A percentile compares a stretch with the other conserved stretches of the same genome.
Evolutionary conservation across 495 filamentous ascomycete species (phyloP).

Genomic region (Apodospora peruviana): DNA sequence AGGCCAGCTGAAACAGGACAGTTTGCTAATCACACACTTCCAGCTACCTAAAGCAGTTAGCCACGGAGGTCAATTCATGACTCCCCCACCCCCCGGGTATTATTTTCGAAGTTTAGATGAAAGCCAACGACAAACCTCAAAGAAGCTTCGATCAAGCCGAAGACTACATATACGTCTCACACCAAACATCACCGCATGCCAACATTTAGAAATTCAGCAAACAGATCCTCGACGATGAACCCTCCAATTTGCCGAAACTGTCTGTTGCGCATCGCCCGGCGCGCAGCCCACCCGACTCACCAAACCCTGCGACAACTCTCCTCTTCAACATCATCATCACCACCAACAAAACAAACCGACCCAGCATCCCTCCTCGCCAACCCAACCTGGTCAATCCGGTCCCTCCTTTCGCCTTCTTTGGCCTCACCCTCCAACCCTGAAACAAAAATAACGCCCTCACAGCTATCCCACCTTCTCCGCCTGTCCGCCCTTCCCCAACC

Average conservation of each 20-base stretch:
- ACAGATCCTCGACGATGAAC: not conserved
- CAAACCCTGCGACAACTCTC: not conserved
- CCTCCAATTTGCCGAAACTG: not conserved
- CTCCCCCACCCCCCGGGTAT: no score
- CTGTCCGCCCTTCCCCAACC: slow-evolving; percentile 85
- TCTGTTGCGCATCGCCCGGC: not conserved
- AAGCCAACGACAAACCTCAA: no score
- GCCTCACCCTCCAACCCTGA: slow-evolving; percentile 24
- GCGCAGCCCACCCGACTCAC: not conserved
- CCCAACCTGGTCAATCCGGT: slow-evolving; percentile 81
- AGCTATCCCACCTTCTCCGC: slow-evolving; percentile 77
- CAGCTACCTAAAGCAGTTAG: no score
- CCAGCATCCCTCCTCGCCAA: slow-evolving; percentile 50
- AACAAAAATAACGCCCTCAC: slow-evolving; percentile 33
- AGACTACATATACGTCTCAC: no score
- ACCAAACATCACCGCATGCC: no score
- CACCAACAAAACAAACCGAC: slow-evolving; percentile 6
- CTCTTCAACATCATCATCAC: slow-evolving; percentile 8
- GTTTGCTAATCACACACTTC: no score
- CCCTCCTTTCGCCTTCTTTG: slow-evolving; percentile 55
- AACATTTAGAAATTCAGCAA: not conserved
- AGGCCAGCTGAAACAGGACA: no score
- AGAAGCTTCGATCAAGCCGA: no score
- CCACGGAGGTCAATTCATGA: no score
- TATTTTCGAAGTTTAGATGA: no score